Percentiles rank a stretch among this genome's conserved stretches.
These are phyloP conservation scores for Andrographis paniculata DNA, from an alignment of 305 asterid species.

Conservation along the genomic window DNA sequence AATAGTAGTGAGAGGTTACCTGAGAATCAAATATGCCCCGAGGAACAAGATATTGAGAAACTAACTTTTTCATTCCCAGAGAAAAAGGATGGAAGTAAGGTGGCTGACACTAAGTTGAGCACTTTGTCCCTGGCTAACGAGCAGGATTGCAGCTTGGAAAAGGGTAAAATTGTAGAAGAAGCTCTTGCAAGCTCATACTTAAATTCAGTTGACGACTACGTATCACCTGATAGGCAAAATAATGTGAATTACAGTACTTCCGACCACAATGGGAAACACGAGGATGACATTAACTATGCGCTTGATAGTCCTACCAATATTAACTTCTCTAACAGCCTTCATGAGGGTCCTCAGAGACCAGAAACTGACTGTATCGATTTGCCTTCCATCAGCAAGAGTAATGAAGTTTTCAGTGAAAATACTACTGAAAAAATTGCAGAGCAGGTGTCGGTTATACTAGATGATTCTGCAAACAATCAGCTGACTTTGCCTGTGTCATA, in stretches of 20 bases:
- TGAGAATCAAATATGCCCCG: slow-evolving; percentile 25
- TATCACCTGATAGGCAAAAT: slow-evolving; percentile 21
- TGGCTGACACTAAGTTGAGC: slow-evolving; percentile 19
- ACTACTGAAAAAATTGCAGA: slow-evolving; percentile 20
- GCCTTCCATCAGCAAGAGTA: slow-evolving; percentile 3
- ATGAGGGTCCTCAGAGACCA: background rate
- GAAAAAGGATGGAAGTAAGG: slow-evolving; percentile 21
- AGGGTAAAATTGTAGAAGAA: background rate
- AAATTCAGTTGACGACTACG: slow-evolving; percentile 12
- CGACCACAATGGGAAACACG: slow-evolving; percentile 18
- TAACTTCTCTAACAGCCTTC: background rate
- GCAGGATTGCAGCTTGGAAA: slow-evolving; percentile 2
- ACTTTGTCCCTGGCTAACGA: slow-evolving; percentile 14
- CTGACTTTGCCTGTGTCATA: background rate
- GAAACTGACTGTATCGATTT: background rate
- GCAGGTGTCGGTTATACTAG: slow-evolving; percentile 13
- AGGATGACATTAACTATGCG: slow-evolving; percentile 8
- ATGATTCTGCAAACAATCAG: background rate
- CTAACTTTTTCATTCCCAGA: slow-evolving; percentile 18
- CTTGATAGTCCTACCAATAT: background rate
- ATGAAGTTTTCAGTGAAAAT: slow-evolving; percentile 25
- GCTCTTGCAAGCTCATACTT: background rate
- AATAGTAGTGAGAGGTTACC: slow-evolving; percentile 24
- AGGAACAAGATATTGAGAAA: slow-evolving; percentile 24
- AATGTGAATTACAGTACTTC: slow-evolving; percentile 16